Conservation (phyloP, 768 basidiomycete genomes). For the Amanita exitialis region DNA sequence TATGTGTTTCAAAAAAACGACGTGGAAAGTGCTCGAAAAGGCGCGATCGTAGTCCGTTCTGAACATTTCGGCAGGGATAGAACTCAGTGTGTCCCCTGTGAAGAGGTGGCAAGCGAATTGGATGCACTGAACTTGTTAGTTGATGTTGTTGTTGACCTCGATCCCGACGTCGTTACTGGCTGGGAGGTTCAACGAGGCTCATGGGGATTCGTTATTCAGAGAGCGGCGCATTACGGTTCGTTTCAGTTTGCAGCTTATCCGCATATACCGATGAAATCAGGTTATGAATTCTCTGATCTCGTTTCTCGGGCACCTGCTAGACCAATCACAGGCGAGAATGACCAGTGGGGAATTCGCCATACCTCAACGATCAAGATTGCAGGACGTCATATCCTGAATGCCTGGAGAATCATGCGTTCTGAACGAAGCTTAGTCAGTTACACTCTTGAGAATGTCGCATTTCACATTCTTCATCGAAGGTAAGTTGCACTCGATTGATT, state of each 20-base stretch:
- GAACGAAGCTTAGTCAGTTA: constrained; percentile 74
- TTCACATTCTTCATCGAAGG: constrained; percentile 73
- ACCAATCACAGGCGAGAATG: constrained; percentile 22
- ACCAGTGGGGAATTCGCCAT: constrained; percentile 65
- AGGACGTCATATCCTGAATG: constrained; percentile 86
- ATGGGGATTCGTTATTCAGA: constrained; percentile 84
- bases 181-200: constrained; percentile 87
- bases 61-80: constrained; percentile 27
- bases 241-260: constrained; percentile 7
- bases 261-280: constrained; percentile 25
- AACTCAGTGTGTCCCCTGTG: constrained; percentile 34
- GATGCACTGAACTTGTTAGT: constrained; percentile 71
- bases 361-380: constrained; percentile 76
- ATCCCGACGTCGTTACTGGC: constrained; percentile 87
- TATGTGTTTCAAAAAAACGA: constrained; percentile 58
- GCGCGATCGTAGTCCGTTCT: constrained; percentile 44
- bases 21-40: constrained; percentile 25
- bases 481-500: constrained; percentile 14
- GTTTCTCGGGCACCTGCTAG: constrained; percentile 66
- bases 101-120: constrained; percentile 57
- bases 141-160: constrained; percentile 64
- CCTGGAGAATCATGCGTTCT: constrained; percentile 87
- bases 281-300: constrained; percentile 59
- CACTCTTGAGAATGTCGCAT: constrained; percentile 84
- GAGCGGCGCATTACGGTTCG: constrained; percentile 52